A percentile compares a stretch with the other conserved stretches of the same genome.
These are phyloP conservation scores for Aureobasidium sp. DNA, from an alignment of 2,329 filamentous ascomycete species.

Conservation along the genomic window DNA sequence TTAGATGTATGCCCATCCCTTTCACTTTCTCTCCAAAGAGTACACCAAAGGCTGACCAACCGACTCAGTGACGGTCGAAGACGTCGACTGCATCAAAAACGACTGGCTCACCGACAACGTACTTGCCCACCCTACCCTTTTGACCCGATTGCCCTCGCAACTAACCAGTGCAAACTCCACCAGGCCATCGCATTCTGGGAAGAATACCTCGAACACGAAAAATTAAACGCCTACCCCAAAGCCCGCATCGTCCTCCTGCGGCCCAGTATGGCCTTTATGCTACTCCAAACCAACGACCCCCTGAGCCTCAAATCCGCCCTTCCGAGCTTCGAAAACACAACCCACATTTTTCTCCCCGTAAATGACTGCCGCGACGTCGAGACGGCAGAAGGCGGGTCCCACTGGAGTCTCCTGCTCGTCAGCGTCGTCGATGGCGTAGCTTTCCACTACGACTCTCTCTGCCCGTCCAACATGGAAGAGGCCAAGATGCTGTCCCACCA, in stretches of 20 bases:
- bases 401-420: slow-evolving; percentile 92
- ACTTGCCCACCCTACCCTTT: slow-evolving; percentile 26
- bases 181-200: slow-evolving; percentile 97
- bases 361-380: slow-evolving; percentile 76
- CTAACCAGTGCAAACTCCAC: background rate
- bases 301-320: slow-evolving; percentile 58
- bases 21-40: background rate
- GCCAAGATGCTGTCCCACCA: slow-evolving; percentile 64
- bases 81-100: slow-evolving; percentile 78
- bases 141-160: too few relatives aligned
- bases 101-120: slow-evolving; percentile 98
- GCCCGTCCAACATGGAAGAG: slow-evolving; percentile 66
- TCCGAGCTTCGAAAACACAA: slow-evolving; percentile 71
- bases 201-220: slow-evolving; percentile 89
- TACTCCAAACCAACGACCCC: slow-evolving; percentile 64
- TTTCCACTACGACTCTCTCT: slow-evolving; percentile 92
- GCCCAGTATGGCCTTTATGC: slow-evolving; percentile 85
- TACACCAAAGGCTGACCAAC: slow-evolving; percentile 16
- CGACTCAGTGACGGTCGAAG: slow-evolving; percentile 70
- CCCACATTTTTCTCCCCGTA: slow-evolving; percentile 92
- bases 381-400: slow-evolving; percentile 79
- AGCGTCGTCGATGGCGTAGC: slow-evolving; percentile 81
- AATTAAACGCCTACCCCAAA: slow-evolving; percentile 69
- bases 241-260: slow-evolving; percentile 85
- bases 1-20: slow-evolving; percentile 48